Evolutionary conservation across 2,329 filamentous ascomycete species (phyloP), one percentile per base, ranked within the genome.

Genomic region (Thelonectria rubi): DNA sequence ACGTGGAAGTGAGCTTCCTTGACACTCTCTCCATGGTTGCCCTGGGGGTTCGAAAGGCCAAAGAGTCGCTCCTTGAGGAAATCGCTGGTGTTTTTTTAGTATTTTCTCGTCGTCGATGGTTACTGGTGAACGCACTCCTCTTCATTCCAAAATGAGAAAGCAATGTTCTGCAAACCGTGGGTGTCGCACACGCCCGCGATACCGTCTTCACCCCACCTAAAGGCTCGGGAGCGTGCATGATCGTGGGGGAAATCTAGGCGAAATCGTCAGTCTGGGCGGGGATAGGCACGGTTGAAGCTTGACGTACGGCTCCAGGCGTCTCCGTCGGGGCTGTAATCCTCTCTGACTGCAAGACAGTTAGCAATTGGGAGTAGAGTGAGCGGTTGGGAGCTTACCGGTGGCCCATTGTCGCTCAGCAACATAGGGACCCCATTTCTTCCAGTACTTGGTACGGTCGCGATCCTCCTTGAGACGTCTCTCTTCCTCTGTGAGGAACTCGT

Each of bases 361-460:
- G 74, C 66, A 60, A 51, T 65, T 64, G 62, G 17, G 47, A 56
- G 52, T 61, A 62, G 51, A 37, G 7, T 30, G 43, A 42, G 45
- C 40, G 42, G 12, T 37, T 24, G 46, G 57, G 63, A 59, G 72
- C 86, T 75, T 80, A 91, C 92, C 93, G 69, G 93, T 97, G 60
- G 94, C 93, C 94, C 94, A 97, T 82, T 97, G 94, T 74, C 94
- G 85, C 82, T 98, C 94, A 57, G 94, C 88, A 71, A 97, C 90
- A 74, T 97, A 98, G 21, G 94, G 90, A 57, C 94, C 94, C 93
- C 94, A 97, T 88, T 91, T 93, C 87, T 98, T 98, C 94, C 94
- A 98, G 82, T 98, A 98, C 77, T 92, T 94, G 67, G 80, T 86
- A 66, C 90, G 89, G 67, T 94, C 87, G 62, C 89, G 87, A 78